Base-by-base conservation (phyloP, 2,329 filamentous ascomycete genomes). In the Harringtonia aguacate region DNA sequence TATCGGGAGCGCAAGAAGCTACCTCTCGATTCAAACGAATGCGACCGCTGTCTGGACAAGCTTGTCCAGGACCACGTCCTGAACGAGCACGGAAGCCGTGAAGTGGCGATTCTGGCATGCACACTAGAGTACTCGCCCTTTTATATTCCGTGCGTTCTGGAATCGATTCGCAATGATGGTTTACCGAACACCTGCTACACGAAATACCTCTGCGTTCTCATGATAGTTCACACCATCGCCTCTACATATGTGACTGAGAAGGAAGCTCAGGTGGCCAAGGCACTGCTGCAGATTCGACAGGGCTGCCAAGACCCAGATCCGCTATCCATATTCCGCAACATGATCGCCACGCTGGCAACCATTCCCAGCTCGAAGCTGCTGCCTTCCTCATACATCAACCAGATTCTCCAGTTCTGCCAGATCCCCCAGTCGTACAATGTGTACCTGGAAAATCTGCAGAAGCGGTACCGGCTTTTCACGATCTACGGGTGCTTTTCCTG, bases 21-120 rank as follows among this genome's bases (percentile, higher is more conserved):
- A 3, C 28, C 20, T 7, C 9, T 24, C 20, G 28, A 30, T 9
- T 21, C 35, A 9, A 27, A 37, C 17, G 36, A 40, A 14, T 40
- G 41, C 17, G 33, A 45, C 41, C 27, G 52, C 56, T 58, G 71
- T 36, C 45, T 55, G 22, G 10, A 50, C 43, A 46, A 50, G 41
- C 46, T 56, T 39, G 35, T 56, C 17, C 17, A 21, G 5, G 48
- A 50, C 13, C 46, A 50, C 33, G 33, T 43, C 17, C 20, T 39
- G 15, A 36, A n/a, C 14, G 27, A 46, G 2, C 14, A 27, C 3
- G 48, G 48, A 30, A 39, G 20, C 12, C 24, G n/a, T 0, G 48
- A 48, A 35, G 20, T 46, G n/a, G 48, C 45, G 8, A 38, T 43
- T 1, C 24, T 50, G 9, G 48, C 48, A 5, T 48, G 46, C 38